phyloP scores from a whole-genome alignment of 1,139 yeast genomes.

The Kodamaea derodonti region DNA sequence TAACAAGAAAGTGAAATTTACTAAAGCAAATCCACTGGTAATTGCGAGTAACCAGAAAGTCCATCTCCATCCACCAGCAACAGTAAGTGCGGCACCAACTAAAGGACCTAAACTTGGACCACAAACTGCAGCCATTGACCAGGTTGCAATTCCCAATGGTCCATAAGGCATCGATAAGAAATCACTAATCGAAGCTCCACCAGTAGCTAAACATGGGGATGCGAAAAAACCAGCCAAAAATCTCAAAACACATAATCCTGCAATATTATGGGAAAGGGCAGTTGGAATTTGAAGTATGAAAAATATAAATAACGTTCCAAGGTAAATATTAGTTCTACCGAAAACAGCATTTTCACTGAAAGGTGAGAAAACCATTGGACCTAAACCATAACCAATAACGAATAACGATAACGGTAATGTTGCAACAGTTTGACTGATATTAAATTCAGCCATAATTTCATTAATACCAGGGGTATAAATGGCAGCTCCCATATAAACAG shows the following conservation, averaged over 20 bases:
- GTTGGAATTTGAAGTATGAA: constrained; percentile 28
- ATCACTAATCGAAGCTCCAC: constrained; percentile 35
- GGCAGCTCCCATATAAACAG: constrained; percentile 60
- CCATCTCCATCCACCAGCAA: constrained; percentile 33
- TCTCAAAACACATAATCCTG: constrained; percentile 29
- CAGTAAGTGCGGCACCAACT: constrained; percentile 28
- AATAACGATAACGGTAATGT: constrained; percentile 32
- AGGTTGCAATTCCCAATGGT: constrained; percentile 30
- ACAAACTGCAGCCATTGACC: constrained; percentile 33
- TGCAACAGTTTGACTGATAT: constrained; percentile 24
- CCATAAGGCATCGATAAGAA: constrained; percentile 22
- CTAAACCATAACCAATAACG: constrained; percentile 37
- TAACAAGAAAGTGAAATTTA: constrained; percentile 22
- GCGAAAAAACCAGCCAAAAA: constrained; percentile 33
- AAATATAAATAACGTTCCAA: constrained; percentile 25
- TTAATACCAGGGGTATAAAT: constrained; percentile 55
- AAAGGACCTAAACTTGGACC: constrained; percentile 38
- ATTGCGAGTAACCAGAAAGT: constrained; percentile 37
- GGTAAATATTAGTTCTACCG: constrained; percentile 48
- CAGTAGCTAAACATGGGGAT: constrained; percentile 33
- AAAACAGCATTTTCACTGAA: constrained; percentile 38
- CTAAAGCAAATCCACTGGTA: constrained; percentile 23
- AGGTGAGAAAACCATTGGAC: constrained; percentile 38
- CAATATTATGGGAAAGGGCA: constrained; percentile 27
- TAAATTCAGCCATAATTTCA: constrained; percentile 24